Percentiles rank a stretch among this genome's conserved stretches.
These are phyloP conservation scores for Botryobasidium botryosum DNA, from an alignment of 768 basidiomycete species.

Conservation along the genomic window DNA sequence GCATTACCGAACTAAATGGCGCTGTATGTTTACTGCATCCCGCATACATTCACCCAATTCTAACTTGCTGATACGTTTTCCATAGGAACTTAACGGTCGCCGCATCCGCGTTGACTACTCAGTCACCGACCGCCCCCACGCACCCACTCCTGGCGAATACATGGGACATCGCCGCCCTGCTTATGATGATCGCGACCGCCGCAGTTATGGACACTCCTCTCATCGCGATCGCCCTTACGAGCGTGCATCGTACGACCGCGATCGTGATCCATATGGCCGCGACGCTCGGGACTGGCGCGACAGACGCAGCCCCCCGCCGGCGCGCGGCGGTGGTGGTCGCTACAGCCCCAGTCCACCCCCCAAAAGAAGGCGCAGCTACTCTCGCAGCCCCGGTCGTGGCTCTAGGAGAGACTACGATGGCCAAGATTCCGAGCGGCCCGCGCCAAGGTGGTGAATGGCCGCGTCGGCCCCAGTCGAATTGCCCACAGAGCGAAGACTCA, in stretches of 20 bases:
- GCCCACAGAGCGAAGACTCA: too few species aligned
- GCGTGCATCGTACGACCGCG: slow-evolving; percentile 26
- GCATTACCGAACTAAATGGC: slow-evolving; percentile 85
- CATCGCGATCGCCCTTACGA: slow-evolving; percentile 31
- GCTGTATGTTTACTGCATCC: slow-evolving; percentile 36
- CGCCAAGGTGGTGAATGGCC: too few species aligned
- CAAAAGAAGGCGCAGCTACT: too few species aligned
- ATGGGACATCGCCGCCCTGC: slow-evolving; percentile 72
- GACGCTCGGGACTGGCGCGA: slow-evolving; percentile 17
- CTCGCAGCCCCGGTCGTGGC: too few species aligned
- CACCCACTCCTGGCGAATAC: slow-evolving; percentile 94
- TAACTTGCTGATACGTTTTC: not conserved
- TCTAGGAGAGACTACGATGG: too few species aligned
- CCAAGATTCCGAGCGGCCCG: too few species aligned
- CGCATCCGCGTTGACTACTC: slow-evolving; percentile 95
- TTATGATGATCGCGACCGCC: slow-evolving; percentile 6
- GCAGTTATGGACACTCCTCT: slow-evolving; percentile 19
- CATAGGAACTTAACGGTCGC: slow-evolving; percentile 82
- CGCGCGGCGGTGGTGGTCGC: not conserved
- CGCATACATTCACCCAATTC: not conserved
- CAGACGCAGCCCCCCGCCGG: not conserved
- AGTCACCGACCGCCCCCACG: slow-evolving; percentile 83
- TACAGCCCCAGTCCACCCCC: too few species aligned
- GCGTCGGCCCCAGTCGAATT: too few species aligned
- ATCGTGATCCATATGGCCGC: slow-evolving; percentile 14